Evolutionary conservation across 176 grass and related monocot species (phyloP).

Genomic region (Carex littledalei): DNA sequence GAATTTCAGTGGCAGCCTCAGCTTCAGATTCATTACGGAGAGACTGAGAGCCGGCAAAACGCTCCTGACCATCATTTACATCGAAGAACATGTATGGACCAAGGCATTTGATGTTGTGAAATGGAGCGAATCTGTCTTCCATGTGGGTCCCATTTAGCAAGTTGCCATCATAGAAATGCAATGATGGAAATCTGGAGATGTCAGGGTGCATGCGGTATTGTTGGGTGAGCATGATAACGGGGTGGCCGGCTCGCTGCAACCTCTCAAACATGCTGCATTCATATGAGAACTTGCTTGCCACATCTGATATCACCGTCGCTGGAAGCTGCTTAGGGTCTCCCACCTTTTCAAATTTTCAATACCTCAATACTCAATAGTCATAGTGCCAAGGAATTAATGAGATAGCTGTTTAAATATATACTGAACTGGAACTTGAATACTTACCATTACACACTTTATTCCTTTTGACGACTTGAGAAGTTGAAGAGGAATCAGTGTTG

Average conservation of each 20-base stretch:
- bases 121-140: slow-evolving; percentile 56
- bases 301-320: slow-evolving; percentile 87
- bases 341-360: slow-evolving; percentile 43
- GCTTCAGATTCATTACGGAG: slow-evolving; percentile 82
- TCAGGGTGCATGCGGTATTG: slow-evolving; percentile 98
- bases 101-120: slow-evolving; percentile 63
- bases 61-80: slow-evolving; percentile 70
- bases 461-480: slow-evolving; percentile 95
- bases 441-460: slow-evolving; percentile 96
- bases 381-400: neutral
- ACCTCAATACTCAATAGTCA: neutral
- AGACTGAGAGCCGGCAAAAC: slow-evolving; percentile 55
- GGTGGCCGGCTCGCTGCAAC: slow-evolving; percentile 82
- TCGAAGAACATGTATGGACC: slow-evolving; percentile 98
- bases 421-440: neutral
- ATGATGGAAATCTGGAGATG: slow-evolving; percentile 87
- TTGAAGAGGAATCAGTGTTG: slow-evolving; percentile 93
- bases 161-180: slow-evolving; percentile 94
- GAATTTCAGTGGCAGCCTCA: slow-evolving; percentile 64
- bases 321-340: slow-evolving; percentile 98
- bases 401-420: neutral
- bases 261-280: slow-evolving; percentile 99
- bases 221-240: slow-evolving; percentile 90
- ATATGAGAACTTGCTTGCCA: slow-evolving; percentile 87
- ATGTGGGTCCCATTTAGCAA: slow-evolving; percentile 70